Percentiles rank a stretch among this genome's conserved stretches.
Conservation (phyloP, 1,284 basidiomycete species). For the Naganishia cerealis region DNA sequence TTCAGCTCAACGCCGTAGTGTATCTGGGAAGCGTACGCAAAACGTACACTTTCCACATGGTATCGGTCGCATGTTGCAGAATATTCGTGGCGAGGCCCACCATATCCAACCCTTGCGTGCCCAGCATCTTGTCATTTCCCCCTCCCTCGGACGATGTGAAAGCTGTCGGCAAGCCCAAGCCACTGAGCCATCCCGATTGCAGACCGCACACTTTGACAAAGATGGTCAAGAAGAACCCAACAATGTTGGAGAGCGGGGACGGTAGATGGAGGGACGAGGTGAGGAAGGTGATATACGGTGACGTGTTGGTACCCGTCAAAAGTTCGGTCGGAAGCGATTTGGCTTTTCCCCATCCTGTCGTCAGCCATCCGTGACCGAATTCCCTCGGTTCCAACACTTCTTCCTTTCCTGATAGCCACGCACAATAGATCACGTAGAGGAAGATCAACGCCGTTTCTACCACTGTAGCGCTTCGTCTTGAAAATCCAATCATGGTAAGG, state of each 20-base stretch:
- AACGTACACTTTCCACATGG: conserved; percentile 36
- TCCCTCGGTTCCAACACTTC: conserved; percentile 49
- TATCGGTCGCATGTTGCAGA: conserved; percentile 28
- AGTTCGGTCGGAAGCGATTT: conserved; percentile 23
- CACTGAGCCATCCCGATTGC: conserved; percentile 14
- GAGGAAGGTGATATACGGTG: conserved; percentile 34
- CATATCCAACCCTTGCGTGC: conserved; percentile 25
- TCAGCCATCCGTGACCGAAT: conserved; percentile 49
- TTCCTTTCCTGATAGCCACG: conserved; percentile 53
- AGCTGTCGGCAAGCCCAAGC: conserved; percentile 5
- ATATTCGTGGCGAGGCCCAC: conserved; percentile 32
- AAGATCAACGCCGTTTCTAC: conserved; percentile 86
- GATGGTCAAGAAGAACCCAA: conserved; percentile 42
- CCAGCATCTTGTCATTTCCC: neutral
- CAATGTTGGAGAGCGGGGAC: conserved; percentile 31
- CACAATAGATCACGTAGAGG: conserved; percentile 68
- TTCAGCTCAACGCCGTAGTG: neutral
- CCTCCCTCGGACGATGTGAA: neutral
- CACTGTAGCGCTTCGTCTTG: conserved; percentile 81
- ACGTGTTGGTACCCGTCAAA: conserved; percentile 35
- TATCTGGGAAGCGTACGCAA: neutral
- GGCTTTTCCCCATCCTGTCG: conserved; percentile 32
- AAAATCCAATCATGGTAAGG: conserved; percentile 85
- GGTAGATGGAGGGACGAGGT: conserved; percentile 26
- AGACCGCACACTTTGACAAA: conserved; percentile 20